Base-by-base conservation (phyloP, 257 asterid species). In the Solanum clarkiae region DNA sequence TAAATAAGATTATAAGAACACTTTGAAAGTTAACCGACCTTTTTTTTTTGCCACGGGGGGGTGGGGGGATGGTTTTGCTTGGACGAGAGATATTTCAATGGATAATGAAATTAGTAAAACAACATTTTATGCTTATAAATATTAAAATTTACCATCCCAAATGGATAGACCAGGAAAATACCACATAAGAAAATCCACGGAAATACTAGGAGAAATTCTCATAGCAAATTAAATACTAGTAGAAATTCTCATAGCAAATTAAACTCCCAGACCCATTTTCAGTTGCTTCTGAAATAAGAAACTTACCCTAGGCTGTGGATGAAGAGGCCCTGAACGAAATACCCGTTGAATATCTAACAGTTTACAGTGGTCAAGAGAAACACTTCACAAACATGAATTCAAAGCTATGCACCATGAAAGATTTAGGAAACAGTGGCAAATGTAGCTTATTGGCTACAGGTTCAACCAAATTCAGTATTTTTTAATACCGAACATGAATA, bases 281-380 rank as follows among this genome's bases (percentile, higher is more conserved):
- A 59, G 72, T 79, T 51, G 26, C 82, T 53, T 51, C 17, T 49
- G 22, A 79, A 10, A 26, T 53, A 22, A 18, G 81, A 77, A 82
- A 88, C 98, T 91, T 84, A 94, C 99, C 90, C 99, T 94, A 84
- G 98, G 99, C 81, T 91, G 96, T 4, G 98, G 98, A 88, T 93
- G 98, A 88, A 94, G 95, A 13, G 97, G 93, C 84, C 95, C 99
- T 32, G 98, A 90, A 69, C 95, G 97, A 71, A 96, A 93, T 70
- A 96, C 92, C 88, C 91, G 91, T 87, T 93, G 98, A 77, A 96
- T 96, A 89, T 96, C 99, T 96, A 85, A 77, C 56, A 77, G 85
- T 86, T 53, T 86, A 85, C 85, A 66, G 84, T 81, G 83, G 93
- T 94, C 86, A 93, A 65, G 22, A 13, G 79, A 85, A 92, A 86